These are phyloP conservation scores for Corymbia maculata DNA, from an alignment of 345 rosid species.

Conservation along the genomic window DNA sequence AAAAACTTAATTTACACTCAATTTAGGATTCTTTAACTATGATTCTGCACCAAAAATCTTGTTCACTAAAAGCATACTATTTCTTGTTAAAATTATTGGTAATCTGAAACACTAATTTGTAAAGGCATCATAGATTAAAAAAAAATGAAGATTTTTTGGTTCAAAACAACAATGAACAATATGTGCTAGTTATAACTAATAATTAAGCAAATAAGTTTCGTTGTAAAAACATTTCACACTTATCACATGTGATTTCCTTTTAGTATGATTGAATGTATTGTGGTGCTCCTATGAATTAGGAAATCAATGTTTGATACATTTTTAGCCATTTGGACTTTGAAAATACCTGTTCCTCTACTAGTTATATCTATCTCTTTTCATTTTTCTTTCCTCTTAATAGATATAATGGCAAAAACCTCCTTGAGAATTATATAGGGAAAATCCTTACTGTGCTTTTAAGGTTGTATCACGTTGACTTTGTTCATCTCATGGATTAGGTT, in stretches of 20 bases:
- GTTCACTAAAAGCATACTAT: too few relatives aligned
- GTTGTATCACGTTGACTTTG: not conserved
- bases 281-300: not conserved
- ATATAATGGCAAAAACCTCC: not conserved
- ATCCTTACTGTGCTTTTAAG: not conserved
- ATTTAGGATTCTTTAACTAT: not conserved
- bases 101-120: too few relatives aligned
- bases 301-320: not conserved
- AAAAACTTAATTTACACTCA: not conserved
- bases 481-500: not conserved
- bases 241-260: not conserved
- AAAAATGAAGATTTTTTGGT: too few relatives aligned
- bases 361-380: not conserved
- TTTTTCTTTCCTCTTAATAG: not conserved
- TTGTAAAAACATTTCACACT: not conserved
- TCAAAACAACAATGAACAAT: too few relatives aligned
- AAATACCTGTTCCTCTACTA: fast-evolving
- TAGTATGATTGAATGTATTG: not conserved
- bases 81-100: fast-evolving
- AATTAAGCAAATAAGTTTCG: not conserved
- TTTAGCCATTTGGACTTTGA: not conserved
- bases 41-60: too few relatives aligned
- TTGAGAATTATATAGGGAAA: too few relatives aligned
- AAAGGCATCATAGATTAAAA: fast-evolving
- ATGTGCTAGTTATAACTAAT: too few relatives aligned